Conservation (phyloP, 768 basidiomycete genomes). For the Phaffia australis region DNA sequence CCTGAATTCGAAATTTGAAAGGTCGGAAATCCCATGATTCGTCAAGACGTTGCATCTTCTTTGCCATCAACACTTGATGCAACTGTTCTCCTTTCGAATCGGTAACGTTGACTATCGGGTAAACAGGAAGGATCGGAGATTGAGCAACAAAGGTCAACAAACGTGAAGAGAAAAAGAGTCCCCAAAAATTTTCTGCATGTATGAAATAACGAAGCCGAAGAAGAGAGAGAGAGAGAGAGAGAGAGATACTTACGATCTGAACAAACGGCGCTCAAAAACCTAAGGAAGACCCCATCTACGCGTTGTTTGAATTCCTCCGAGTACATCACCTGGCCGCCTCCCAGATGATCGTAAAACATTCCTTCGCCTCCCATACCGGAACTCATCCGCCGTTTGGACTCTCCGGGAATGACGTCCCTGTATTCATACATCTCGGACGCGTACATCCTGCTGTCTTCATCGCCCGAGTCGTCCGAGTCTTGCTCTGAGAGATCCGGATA, state of each 20-base stretch:
- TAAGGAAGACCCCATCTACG: slow-evolving; percentile 82
- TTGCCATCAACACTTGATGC: slow-evolving; percentile 96
- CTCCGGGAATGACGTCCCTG: neutral
- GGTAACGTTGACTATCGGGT: slow-evolving; percentile 64
- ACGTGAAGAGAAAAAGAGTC: neutral
- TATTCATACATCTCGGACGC: no score
- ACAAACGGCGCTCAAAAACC: slow-evolving; percentile 74
- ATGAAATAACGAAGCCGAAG: neutral
- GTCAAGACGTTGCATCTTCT: slow-evolving; percentile 90
- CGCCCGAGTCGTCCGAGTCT: slow-evolving; percentile 6
- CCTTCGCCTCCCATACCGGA: slow-evolving; percentile 2
- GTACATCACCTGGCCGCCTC: slow-evolving; percentile 20
- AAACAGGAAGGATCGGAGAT: slow-evolving; percentile 15
- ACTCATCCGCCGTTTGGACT: slow-evolving; percentile 13
- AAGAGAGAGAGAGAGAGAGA: neutral
- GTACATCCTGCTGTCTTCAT: slow-evolving; percentile 7
- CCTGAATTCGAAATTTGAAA: slow-evolving; percentile 98
- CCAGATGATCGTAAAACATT: neutral
- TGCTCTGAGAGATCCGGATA: neutral
- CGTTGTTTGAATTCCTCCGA: slow-evolving; percentile 58
- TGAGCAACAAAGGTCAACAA: slow-evolving; percentile 1
- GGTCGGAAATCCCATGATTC: slow-evolving; percentile 94
- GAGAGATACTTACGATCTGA: slow-evolving; percentile 52
- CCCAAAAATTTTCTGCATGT: neutral
- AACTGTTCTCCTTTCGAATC: slow-evolving; percentile 94